Evolutionary conservation across 1,139 yeast genomes (phyloP).

Genomic region (Zygosaccharomyces sapae): DNA sequence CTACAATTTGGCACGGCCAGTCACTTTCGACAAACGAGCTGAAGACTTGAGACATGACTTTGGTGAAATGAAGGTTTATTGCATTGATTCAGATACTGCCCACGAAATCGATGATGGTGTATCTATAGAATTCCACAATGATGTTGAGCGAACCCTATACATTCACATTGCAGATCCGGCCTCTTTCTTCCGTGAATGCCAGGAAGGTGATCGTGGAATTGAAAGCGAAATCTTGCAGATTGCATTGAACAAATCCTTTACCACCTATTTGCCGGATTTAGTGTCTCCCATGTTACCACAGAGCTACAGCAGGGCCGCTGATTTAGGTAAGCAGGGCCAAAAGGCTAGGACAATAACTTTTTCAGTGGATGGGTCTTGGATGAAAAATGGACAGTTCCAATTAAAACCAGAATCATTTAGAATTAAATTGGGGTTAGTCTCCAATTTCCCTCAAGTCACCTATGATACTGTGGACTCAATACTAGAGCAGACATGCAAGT

Average conservation of each 20-base stretch:
- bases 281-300: constrained; percentile 70
- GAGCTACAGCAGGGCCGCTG: constrained; percentile 49
- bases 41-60: constrained; percentile 45
- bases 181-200: constrained; percentile 43
- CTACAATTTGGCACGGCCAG: constrained; percentile 45
- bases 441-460: constrained; percentile 46
- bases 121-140: constrained; percentile 46
- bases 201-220: constrained; percentile 31
- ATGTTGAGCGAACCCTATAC: constrained; percentile 45
- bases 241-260: constrained; percentile 60
- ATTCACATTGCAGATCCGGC: constrained; percentile 90
- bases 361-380: constrained; percentile 38
- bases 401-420: constrained; percentile 32
- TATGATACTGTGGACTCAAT: constrained; percentile 48
- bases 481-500: constrained; percentile 24
- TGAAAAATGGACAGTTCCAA: constrained; percentile 31
- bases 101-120: constrained; percentile 95
- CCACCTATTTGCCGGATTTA: constrained; percentile 71
- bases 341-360: constrained; percentile 50
- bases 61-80: constrained; percentile 57
- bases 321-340: constrained; percentile 49
- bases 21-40: constrained; percentile 42
- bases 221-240: constrained; percentile 49
- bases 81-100: constrained; percentile 79
- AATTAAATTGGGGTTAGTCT: constrained; percentile 41